A percentile compares a stretch with the other conserved stretches of the same genome.
Conservation (phyloP, 257 asterid genomes). For the Nicotiana paniculata region DNA sequence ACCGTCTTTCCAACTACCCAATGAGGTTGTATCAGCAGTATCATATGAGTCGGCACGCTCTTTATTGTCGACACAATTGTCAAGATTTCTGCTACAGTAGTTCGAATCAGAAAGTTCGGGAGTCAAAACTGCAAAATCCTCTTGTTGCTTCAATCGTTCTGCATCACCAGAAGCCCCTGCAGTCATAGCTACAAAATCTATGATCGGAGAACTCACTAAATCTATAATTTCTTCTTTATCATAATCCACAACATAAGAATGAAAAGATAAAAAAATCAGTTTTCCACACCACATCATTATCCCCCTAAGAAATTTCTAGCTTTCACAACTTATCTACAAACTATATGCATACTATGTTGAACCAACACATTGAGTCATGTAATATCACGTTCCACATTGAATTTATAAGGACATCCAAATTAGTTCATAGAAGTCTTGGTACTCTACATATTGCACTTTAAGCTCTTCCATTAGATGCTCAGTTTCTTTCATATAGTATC, state of each 20-base stretch:
- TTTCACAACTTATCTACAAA: not conserved
- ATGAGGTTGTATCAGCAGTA: conserved; percentile 45
- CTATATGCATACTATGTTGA: not conserved
- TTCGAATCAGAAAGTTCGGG: conserved; percentile 17
- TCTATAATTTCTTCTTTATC: not conserved
- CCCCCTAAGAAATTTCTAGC: not conserved
- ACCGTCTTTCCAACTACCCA: conserved; percentile 66
- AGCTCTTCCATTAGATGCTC: not conserved
- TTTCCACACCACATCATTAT: not conserved
- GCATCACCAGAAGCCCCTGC: conserved; percentile 16
- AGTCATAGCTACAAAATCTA: not conserved
- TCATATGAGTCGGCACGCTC: conserved; percentile 32
- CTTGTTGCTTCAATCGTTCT: conserved; percentile 19
- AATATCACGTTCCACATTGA: not conserved
- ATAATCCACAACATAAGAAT: not conserved
- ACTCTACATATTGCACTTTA: not conserved
- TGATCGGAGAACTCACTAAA: not conserved
- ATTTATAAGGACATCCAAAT: not conserved
- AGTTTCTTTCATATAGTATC: not conserved
- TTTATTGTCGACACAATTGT: conserved; percentile 33
- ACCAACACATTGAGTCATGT: not conserved
- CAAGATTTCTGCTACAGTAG: conserved; percentile 18
- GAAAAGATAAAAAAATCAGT: not conserved
- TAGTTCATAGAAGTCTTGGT: not conserved
- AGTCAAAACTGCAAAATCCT: conserved; percentile 21